Percentiles rank a stretch among this genome's conserved stretches.
Evolutionary conservation across 1,284 basidiomycete species (phyloP).

Genomic region (Microbotryum intermedium): DNA sequence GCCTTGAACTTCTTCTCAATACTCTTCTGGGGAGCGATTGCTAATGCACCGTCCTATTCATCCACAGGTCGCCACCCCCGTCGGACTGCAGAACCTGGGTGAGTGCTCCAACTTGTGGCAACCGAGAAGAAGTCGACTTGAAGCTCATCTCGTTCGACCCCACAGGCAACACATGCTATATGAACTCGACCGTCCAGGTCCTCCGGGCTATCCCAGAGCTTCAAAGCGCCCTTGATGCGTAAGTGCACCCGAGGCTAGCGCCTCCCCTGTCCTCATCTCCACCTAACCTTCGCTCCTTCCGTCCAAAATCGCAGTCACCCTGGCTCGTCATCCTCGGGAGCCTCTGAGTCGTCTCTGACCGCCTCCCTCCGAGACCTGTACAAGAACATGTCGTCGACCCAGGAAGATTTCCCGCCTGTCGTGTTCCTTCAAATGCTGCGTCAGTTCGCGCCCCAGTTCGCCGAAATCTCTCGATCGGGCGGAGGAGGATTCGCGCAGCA

Average conservation of each 20-base stretch:
- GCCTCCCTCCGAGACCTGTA: conserved; percentile 65
- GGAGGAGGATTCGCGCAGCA: conserved; percentile 69
- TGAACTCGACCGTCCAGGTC: conserved; percentile 90
- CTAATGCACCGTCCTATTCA: neutral
- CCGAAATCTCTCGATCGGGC: conserved; percentile 55
- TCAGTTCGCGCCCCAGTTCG: conserved; percentile 81
- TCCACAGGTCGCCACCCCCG: conserved; percentile 46
- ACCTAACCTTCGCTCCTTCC: neutral
- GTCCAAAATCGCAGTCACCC: neutral
- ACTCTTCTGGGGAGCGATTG: neutral
- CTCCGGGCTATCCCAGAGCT: conserved; percentile 85
- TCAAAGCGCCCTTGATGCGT: conserved; percentile 57
- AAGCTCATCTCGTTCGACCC: neutral
- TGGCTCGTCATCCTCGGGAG: neutral
- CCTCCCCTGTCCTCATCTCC: conserved; percentile 7
- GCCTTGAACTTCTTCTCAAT: neutral
- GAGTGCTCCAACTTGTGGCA: neutral
- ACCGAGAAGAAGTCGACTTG: neutral
- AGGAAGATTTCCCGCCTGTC: conserved; percentile 67
- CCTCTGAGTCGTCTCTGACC: conserved; percentile 42
- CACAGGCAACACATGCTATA: conserved; percentile 81
- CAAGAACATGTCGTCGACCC: conserved; percentile 60
- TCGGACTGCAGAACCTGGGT: conserved; percentile 45
- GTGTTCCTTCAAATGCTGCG: conserved; percentile 62
- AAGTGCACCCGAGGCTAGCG: conserved; percentile 33